phyloP scores from a whole-genome alignment of 1,284 basidiomycete species.

The Ustilago xerochloae region DNA sequence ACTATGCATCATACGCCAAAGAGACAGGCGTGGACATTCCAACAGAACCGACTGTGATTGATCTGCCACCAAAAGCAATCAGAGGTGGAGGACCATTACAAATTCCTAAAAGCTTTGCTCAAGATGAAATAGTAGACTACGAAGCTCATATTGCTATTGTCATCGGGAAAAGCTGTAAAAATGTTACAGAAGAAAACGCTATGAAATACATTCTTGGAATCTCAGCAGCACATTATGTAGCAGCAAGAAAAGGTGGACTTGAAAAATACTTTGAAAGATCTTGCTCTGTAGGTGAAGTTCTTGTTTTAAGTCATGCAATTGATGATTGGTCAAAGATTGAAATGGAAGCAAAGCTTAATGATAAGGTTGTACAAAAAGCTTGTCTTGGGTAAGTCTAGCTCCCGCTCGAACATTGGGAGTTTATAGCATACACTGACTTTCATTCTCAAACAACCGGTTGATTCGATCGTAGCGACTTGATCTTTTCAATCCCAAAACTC shows the following conservation, averaged over 20 bases:
- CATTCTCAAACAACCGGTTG: too few relatives aligned
- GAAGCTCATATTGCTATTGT: slow-evolving; percentile 88
- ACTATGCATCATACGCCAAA: slow-evolving; percentile 82
- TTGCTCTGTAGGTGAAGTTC: slow-evolving; percentile 69
- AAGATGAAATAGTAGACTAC: slow-evolving; percentile 83
- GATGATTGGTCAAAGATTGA: slow-evolving; percentile 52
- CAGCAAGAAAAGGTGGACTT: slow-evolving; percentile 64
- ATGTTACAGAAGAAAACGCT: slow-evolving; percentile 80
- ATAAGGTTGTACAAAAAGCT: slow-evolving; percentile 67
- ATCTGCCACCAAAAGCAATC: slow-evolving; percentile 74
- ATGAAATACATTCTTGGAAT: slow-evolving; percentile 80
- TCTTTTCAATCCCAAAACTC: slow-evolving; percentile 70
- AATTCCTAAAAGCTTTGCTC: slow-evolving; percentile 74
- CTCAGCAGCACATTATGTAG: slow-evolving; percentile 70
- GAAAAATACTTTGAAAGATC: slow-evolving; percentile 69
- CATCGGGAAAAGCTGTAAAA: slow-evolving; percentile 82
- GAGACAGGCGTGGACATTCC: slow-evolving; percentile 53
- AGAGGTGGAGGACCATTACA: too few relatives aligned
- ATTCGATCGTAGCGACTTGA: slow-evolving; percentile 69
- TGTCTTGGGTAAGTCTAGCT: too few relatives aligned
- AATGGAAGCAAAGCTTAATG: slow-evolving; percentile 67
- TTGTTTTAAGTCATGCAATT: slow-evolving; percentile 63
- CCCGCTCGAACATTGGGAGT: too few relatives aligned
- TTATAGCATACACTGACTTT: too few relatives aligned
- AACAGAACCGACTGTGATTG: slow-evolving; percentile 78